Percentiles rank a stretch among this genome's conserved stretches.
Conservation (phyloP, 148 eudicot genomes). For the Suaeda aralocaspica region DNA sequence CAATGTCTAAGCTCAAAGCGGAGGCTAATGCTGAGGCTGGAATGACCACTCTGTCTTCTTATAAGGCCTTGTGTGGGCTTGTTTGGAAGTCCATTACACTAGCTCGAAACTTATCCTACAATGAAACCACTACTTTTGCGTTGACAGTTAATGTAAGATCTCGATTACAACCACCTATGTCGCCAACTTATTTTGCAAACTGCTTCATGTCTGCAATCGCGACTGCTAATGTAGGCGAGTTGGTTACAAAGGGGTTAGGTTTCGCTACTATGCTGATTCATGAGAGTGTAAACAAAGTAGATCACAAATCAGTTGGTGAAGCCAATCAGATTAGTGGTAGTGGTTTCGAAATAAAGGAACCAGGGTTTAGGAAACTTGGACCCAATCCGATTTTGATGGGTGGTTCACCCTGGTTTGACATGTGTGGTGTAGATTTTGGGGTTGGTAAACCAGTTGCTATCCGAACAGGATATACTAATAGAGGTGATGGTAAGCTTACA, state of each 20-base stretch:
- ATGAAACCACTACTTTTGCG: constrained; percentile 6
- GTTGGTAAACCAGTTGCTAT: constrained; percentile 1
- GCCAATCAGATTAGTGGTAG: not conserved
- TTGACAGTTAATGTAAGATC: constrained; percentile 4
- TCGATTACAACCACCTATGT: constrained; percentile 19
- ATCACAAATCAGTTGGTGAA: not conserved
- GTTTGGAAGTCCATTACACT: constrained; percentile 27
- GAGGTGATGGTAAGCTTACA: constrained; percentile 17
- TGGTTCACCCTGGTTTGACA: constrained; percentile 9
- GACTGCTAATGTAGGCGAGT: not conserved
- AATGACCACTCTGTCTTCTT: constrained; percentile 9
- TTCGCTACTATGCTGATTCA: not conserved
- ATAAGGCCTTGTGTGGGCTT: constrained; percentile 21
- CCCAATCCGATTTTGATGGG: not conserved
- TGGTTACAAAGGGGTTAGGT: not conserved
- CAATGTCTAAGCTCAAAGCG: constrained; percentile 19
- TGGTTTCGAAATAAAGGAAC: not conserved
- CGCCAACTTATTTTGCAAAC: constrained; percentile 13
- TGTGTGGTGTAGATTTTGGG: constrained; percentile 16
- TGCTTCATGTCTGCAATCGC: not conserved
- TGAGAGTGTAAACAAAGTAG: not conserved
- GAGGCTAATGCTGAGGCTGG: constrained; percentile 3
- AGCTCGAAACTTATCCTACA: constrained; percentile 11
- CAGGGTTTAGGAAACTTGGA: not conserved
- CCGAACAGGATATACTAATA: not conserved